Evolutionary conservation across 2,329 filamentous ascomycete species (phyloP), one percentile per base, ranked within the genome.

Genomic region (Tolypocladium sp.): DNA sequence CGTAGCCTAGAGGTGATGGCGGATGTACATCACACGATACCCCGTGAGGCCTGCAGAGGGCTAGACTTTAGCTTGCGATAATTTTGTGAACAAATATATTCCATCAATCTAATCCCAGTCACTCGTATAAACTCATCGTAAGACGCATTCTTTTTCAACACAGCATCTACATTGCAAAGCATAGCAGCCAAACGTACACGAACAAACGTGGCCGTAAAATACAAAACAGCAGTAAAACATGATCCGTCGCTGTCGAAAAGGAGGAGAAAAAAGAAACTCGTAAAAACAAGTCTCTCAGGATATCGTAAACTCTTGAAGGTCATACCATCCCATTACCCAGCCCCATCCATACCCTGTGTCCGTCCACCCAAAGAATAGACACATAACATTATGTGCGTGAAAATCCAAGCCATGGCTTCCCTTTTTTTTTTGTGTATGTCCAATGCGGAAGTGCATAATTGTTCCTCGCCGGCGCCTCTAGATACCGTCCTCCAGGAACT

Each of bases 401-500:
- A 53, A 37, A 17, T 5, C 30, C 20, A 53, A n/a, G 17, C 15
- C 53, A 1, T 15, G n/a, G 15, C 15, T 22, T 9, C 22, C 9
- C 17, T 22, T 25, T 27, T 15, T 2, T 25, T 30, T n/a, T 27
- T 27, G 6, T 10, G n/a, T 30, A 41, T 55, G 22, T 41, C 25
- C 53, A 8, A 37, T 53, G 20, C 49, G 30, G 10, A 52, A 37
- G 49, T 8, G 30, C 20, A 13, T 22, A 35, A 13, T 22, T 15
- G 49, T 35, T 15, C 25, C 25, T n/a, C 12, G 25, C 10, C 20
- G 10, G 54, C 20, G 54, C 57, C 52, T 58, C 63, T 65, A 72
- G 60, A 72, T 68, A 17, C 70, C 69, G 15, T 68, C 67, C 61
- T 73, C 68, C 53, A 71, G 60, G 60, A 72, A 71, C 54, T 70